A percentile compares a stretch with the other conserved stretches of the same genome.
These are phyloP conservation scores for Globisporangium carolinianum DNA, from an alignment of 352 stramenopile species.

Conservation along the genomic window DNA sequence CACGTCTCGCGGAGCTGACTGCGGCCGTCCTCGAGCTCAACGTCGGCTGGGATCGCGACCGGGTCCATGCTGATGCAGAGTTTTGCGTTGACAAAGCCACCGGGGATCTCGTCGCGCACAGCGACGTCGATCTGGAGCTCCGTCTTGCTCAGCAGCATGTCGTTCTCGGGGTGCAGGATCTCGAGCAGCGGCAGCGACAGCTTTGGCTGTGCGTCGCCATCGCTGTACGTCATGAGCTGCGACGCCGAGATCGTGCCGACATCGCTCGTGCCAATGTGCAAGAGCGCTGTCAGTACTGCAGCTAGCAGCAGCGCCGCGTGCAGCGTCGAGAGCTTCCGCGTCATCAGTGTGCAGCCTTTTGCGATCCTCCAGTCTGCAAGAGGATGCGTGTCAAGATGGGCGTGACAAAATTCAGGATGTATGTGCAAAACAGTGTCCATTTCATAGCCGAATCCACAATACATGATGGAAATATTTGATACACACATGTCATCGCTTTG, in stretches of 20 bases:
- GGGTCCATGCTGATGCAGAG: constrained; percentile 59
- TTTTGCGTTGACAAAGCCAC: constrained; percentile 16
- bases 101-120: constrained; percentile 30
- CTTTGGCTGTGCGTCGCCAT: constrained; percentile 17
- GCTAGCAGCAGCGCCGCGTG: not conserved
- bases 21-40: constrained; percentile 20
- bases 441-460: not conserved
- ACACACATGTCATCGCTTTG: too few relatives aligned
- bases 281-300: not conserved
- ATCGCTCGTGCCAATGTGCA: not conserved
- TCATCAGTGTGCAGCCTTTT: not conserved
- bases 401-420: not conserved
- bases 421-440: not conserved
- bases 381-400: not conserved
- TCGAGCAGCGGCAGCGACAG: constrained; percentile 31
- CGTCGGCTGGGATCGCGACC: constrained; percentile 31
- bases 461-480: too few relatives aligned
- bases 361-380: not conserved
- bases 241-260: not conserved
- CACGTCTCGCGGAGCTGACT: constrained; percentile 45
- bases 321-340: not conserved
- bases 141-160: constrained; percentile 30
- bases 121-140: constrained; percentile 51
- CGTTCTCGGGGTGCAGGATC: constrained; percentile 52
- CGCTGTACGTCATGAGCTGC: constrained; percentile 24